These are phyloP conservation scores for Macrocybe gigantea DNA, from an alignment of 768 basidiomycete genomes.

Conservation along the genomic window DNA sequence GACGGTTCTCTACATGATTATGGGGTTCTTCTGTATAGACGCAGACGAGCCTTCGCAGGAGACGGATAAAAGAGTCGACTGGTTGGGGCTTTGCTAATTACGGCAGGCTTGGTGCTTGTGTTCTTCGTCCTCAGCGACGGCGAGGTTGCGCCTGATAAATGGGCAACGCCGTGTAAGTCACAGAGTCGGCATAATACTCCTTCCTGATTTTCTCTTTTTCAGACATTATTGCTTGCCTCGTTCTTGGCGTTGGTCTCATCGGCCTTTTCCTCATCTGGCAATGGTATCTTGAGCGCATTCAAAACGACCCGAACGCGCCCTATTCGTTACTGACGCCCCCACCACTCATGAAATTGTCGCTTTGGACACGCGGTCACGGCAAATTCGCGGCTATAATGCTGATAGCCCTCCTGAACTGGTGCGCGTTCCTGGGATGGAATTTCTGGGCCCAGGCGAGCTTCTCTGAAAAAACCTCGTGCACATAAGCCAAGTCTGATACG, in stretches of 20 bases:
- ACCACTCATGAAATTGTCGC: constrained; percentile 52
- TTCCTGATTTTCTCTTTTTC: background rate
- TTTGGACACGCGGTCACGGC: constrained; percentile 58
- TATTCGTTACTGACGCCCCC: constrained; percentile 31
- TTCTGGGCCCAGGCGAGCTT: constrained; percentile 25
- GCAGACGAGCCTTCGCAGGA: constrained; percentile 42
- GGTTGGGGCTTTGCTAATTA: constrained; percentile 62
- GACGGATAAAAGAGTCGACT: constrained; percentile 52
- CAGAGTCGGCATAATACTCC: background rate
- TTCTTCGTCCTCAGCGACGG: constrained; percentile 67
- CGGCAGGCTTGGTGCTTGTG: constrained; percentile 58
- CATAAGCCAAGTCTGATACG: constrained; percentile 31
- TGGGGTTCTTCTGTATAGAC: constrained; percentile 56
- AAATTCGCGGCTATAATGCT: constrained; percentile 50
- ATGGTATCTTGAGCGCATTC: constrained; percentile 38
- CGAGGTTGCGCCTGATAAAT: constrained; percentile 48
- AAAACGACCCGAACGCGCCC: too few species aligned
- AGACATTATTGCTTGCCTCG: constrained; percentile 64
- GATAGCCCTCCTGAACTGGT: constrained; percentile 57
- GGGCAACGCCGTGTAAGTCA: constrained; percentile 37
- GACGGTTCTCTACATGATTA: constrained; percentile 41
- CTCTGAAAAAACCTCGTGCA: too few species aligned
- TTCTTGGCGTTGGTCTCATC: constrained; percentile 52
- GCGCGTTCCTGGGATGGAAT: constrained; percentile 44
- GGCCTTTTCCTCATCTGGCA: constrained; percentile 60